Evolutionary conservation across 2,329 filamentous ascomycete species (phyloP).

Genomic region (Nannizzia gypsea): DNA sequence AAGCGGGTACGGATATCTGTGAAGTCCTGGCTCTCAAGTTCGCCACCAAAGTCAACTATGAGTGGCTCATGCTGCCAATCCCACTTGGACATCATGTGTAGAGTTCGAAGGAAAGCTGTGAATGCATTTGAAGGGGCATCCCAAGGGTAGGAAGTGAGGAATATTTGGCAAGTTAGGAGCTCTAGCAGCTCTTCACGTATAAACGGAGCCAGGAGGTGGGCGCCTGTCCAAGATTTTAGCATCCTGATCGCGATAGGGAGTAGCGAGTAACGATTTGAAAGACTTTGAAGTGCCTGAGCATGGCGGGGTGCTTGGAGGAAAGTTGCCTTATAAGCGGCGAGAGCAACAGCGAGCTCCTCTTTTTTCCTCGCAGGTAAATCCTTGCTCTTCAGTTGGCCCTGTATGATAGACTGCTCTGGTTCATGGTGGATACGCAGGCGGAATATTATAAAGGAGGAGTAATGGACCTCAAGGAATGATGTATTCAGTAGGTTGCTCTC

Average conservation of each 20-base stretch:
- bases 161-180: conserved; percentile 64
- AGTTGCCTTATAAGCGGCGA: conserved; percentile 58
- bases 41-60: conserved; percentile 58
- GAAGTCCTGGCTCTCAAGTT: conserved; percentile 51
- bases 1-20: conserved; percentile 58
- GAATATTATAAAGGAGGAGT: conserved; percentile 61
- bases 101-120: conserved; percentile 68
- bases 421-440: conserved; percentile 82
- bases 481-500: conserved; percentile 59
- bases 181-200: conserved; percentile 73
- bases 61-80: conserved; percentile 81
- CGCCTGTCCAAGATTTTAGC: conserved; percentile 78
- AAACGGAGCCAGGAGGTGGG: conserved; percentile 67
- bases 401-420: conserved; percentile 67
- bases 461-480: conserved; percentile 70
- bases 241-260: conserved; percentile 74
- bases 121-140: conserved; percentile 60
- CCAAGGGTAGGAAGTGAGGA: conserved; percentile 75
- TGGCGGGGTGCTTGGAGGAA: conserved; percentile 66
- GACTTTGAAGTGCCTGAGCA: conserved; percentile 66
- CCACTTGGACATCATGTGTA: conserved; percentile 73
- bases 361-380: conserved; percentile 52
- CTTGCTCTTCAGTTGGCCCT: conserved; percentile 66
- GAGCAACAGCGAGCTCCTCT: conserved; percentile 56
- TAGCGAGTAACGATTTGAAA: conserved; percentile 67